Percentiles rank a stretch among this genome's conserved stretches.
Evolutionary conservation across 2,329 filamentous ascomycete genomes (phyloP).

Genomic region (Pestalotiopsis fici): DNA sequence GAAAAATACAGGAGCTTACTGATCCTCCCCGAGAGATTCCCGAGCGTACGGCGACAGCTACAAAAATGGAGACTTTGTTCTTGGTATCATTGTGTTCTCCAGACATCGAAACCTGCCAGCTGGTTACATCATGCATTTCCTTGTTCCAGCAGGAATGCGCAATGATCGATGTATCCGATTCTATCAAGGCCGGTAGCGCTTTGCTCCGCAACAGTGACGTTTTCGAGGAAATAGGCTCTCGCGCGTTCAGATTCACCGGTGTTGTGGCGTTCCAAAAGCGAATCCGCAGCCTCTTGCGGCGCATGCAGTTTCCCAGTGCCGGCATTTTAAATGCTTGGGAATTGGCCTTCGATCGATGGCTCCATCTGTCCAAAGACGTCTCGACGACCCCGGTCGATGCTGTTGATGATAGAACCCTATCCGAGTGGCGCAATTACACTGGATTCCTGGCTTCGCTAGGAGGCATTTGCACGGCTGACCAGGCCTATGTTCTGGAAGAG

Average conservation of each 20-base stretch:
- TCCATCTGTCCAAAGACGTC: slow-evolving; percentile 63
- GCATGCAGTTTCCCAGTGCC: slow-evolving; percentile 62
- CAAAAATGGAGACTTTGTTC: slow-evolving; percentile 62
- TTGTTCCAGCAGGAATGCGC: slow-evolving; percentile 64
- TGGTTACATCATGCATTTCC: slow-evolving; percentile 63
- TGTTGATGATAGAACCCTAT: slow-evolving; percentile 56
- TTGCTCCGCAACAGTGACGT: slow-evolving; percentile 62
- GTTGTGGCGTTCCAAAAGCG: slow-evolving; percentile 71
- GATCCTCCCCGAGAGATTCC: slow-evolving; percentile 54
- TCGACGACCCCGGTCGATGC: slow-evolving; percentile 52
- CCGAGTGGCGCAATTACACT: slow-evolving; percentile 70
- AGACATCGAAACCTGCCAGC: slow-evolving; percentile 65
- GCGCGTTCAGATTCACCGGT: slow-evolving; percentile 66
- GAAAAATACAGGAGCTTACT: slow-evolving; percentile 48
- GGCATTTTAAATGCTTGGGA: slow-evolving; percentile 72
- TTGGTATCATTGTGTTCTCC: slow-evolving; percentile 66
- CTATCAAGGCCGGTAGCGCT: slow-evolving; percentile 50
- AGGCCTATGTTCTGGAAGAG: slow-evolving; percentile 59
- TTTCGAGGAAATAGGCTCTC: slow-evolving; percentile 63
- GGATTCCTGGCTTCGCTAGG: slow-evolving; percentile 69
- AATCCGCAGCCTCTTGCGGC: slow-evolving; percentile 58
- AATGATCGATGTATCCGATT: slow-evolving; percentile 52
- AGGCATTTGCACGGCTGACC: slow-evolving; percentile 64
- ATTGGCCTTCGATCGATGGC: slow-evolving; percentile 65
- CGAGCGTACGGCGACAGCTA: slow-evolving; percentile 53